Percentiles rank a stretch among this genome's conserved stretches.
Conservation (phyloP, 495 filamentous ascomycete genomes). For the Neurospora sp. region DNA sequence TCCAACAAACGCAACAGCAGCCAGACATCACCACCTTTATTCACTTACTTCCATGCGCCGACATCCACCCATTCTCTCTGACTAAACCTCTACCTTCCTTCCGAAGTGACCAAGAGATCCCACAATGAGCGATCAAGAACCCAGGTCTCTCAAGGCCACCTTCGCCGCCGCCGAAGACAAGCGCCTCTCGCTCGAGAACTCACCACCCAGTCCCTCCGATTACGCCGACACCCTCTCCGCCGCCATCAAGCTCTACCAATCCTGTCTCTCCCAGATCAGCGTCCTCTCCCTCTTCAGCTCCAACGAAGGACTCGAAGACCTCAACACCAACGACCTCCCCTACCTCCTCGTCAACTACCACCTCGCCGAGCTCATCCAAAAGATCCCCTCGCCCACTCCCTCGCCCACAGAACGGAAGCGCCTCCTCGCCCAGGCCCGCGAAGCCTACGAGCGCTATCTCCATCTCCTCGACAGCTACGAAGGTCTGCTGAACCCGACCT, state of each 20-base stretch:
- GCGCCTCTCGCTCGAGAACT: conserved; percentile 25
- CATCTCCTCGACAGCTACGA: conserved; percentile 63
- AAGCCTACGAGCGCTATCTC: conserved; percentile 67
- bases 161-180: conserved; percentile 46
- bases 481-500: conserved; percentile 52
- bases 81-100: background rate
- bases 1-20: background rate
- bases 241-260: conserved; percentile 59
- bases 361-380: conserved; percentile 26
- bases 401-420: conserved; percentile 50
- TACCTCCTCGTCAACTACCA: conserved; percentile 38
- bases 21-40: background rate
- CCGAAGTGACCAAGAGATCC: background rate
- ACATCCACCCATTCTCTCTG: background rate
- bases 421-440: conserved; percentile 50
- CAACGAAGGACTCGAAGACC: conserved; percentile 84
- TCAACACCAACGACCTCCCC: conserved; percentile 73
- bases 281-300: conserved; percentile 74
- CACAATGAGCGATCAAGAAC: conserved; percentile 20
- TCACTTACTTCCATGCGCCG: background rate
- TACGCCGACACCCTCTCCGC: conserved; percentile 59
- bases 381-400: conserved; percentile 34
- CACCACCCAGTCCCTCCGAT: conserved; percentile 39
- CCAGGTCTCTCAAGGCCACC: conserved; percentile 32
- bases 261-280: conserved; percentile 58